Percentiles rank a stretch among this genome's conserved stretches.
Conservation (phyloP, 306 rosid genomes). For the Macrotyloma uniflorum region DNA sequence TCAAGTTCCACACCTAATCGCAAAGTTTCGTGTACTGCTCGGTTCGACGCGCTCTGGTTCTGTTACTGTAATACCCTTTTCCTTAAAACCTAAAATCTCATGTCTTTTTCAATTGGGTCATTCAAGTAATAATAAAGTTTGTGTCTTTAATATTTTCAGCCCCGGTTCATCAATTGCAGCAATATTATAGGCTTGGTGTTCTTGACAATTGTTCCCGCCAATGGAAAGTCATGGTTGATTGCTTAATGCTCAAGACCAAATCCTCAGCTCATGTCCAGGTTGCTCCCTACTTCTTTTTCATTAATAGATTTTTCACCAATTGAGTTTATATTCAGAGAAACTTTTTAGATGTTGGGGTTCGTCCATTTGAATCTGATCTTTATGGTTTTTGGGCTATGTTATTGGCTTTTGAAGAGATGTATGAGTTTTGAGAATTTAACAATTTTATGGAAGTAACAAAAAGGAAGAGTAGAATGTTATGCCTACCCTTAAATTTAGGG, state of each 20-base stretch:
- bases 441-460: background rate
- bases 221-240: slow-evolving; percentile 67
- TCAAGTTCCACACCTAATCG: slow-evolving; percentile 26
- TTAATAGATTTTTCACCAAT: background rate
- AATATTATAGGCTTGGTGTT: slow-evolving; percentile 77
- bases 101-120: slow-evolving; percentile 20
- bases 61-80: slow-evolving; percentile 67
- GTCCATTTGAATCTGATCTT: background rate
- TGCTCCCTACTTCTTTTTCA: slow-evolving; percentile 23
- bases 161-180: slow-evolving; percentile 93
- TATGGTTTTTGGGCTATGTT: background rate
- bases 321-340: background rate
- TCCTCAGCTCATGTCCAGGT: slow-evolving; percentile 65
- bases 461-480: background rate
- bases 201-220: slow-evolving; percentile 73
- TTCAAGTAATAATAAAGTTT: slow-evolving; percentile 1
- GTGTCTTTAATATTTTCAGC: slow-evolving; percentile 53
- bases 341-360: background rate
- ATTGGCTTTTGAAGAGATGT: background rate
- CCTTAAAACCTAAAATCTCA: background rate
- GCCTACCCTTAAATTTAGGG: background rate
- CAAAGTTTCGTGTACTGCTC: slow-evolving; percentile 55
- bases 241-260: slow-evolving; percentile 82
- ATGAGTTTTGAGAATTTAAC: background rate
- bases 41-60: slow-evolving; percentile 85